Base-by-base conservation (phyloP, 164 flowering plant species). In the Berberis thunbergii region DNA sequence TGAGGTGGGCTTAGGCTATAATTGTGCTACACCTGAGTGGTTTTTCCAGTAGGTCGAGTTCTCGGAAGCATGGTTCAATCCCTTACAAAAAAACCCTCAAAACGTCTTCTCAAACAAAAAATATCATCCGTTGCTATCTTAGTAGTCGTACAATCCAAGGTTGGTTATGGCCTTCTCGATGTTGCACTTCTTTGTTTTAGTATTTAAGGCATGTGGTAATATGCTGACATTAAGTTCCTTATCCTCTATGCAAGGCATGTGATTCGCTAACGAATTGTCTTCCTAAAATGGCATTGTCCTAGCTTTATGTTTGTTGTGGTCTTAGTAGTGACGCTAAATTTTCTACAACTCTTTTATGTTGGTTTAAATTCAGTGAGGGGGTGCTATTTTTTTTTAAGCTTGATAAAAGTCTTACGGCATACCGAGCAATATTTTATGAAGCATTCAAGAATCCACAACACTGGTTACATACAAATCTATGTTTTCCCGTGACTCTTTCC, bases 71-170 rank as follows among this genome's bases (percentile, higher is more conserved):
- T 91, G 99, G 94, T 94, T 53, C 80, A 78, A 40, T 79, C 91
- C 62, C 88, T 89, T 67, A 84, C 87, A 61, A 94, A 91, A n/a
- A 88, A 82, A 61, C 96, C 91, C 13, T 87, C 97, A 2, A 71
- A 89, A 1, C 76, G 96, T 40, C 83, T 94, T 49, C 75, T 91
- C 42, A 89, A 94, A 61, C 93, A 91, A 26, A 26, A 26, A 26
- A 26, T n/a, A 89, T 94, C 4, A 85, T 94, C 64, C 84, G 91
- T 53, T 94, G 99, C 68, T 94, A 94, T 75, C 87, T 86, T 49
- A 88, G 99, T 76, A 89, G 61, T 86, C 99, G 4, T 96, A 94
- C 59, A 83, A 94, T 65, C 78, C 80, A 61, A 87, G 95, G 98
- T 92, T 54, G 58, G 73, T 67, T 43, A 10, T 13, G n/a, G 46